phyloP scores from a whole-genome alignment of 495 filamentous ascomycete genomes.

The Parmelia sp. region DNA sequence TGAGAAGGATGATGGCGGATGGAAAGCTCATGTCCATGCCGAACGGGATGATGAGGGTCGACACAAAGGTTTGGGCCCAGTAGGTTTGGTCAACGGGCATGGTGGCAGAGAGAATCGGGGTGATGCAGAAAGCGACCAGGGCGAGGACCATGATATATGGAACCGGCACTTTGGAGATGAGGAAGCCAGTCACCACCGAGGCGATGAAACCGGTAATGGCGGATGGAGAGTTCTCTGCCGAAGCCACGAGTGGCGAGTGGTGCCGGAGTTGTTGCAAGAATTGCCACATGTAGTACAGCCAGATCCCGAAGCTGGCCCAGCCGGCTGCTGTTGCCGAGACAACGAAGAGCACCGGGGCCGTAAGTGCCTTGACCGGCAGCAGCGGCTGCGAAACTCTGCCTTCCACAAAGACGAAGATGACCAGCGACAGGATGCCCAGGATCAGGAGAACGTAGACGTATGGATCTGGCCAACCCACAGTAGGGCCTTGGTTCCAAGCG shows the following conservation, averaged over 20 bases:
- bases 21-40: slow-evolving; percentile 48
- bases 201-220: slow-evolving; percentile 35
- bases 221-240: slow-evolving; percentile 35
- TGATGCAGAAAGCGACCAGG: too few relatives aligned
- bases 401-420: slow-evolving; percentile 37
- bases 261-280: slow-evolving; percentile 35
- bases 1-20: slow-evolving; percentile 27
- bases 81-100: slow-evolving; percentile 38
- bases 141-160: too few relatives aligned
- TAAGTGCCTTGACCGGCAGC: slow-evolving; percentile 38
- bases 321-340: slow-evolving; percentile 40
- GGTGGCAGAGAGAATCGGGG: slow-evolving; percentile 21
- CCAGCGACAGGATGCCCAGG: slow-evolving; percentile 33
- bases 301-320: slow-evolving; percentile 44
- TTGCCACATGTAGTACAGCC: slow-evolving; percentile 38
- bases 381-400: slow-evolving; percentile 34
- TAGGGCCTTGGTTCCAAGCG: slow-evolving; percentile 44
- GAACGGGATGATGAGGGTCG: slow-evolving; percentile 42
- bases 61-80: slow-evolving; percentile 44
- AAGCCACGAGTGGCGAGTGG: slow-evolving; percentile 32
- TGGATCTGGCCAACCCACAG: slow-evolving; percentile 37
- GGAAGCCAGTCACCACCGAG: slow-evolving; percentile 36
- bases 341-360: slow-evolving; percentile 34
- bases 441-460: slow-evolving; percentile 43
- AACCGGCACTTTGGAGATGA: slow-evolving; percentile 11